Evolutionary conservation across 1,284 basidiomycete genomes (phyloP).

Genomic region (Apiotrichum veenhuisii): DNA sequence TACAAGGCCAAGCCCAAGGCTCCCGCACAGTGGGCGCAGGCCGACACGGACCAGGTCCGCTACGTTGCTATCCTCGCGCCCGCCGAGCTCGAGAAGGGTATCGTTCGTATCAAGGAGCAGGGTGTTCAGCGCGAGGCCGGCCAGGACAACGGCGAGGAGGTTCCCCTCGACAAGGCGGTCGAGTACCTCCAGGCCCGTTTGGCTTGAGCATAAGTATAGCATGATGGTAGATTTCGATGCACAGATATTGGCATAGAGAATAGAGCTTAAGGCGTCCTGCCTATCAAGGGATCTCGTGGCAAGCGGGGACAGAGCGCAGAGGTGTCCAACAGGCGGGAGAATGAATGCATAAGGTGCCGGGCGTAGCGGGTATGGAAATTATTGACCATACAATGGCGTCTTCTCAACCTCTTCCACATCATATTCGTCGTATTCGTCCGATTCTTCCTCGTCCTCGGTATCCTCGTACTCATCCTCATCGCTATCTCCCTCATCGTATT

Average conservation of each 20-base stretch:
- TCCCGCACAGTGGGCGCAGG: conserved; percentile 79
- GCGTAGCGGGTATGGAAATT: not conserved
- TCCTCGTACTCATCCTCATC: conserved; percentile 22
- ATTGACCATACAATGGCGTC: not conserved
- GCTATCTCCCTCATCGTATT: conserved; percentile 35
- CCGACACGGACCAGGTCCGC: conserved; percentile 87
- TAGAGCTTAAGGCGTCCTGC: too few species aligned
- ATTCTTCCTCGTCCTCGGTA: conserved; percentile 1
- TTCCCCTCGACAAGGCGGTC: conserved; percentile 66
- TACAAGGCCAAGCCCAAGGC: conserved; percentile 88
- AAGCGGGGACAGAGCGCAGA: too few species aligned
- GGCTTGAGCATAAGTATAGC: not conserved
- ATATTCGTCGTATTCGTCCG: conserved; percentile 8
- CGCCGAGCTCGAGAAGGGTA: conserved; percentile 75
- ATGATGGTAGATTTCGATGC: not conserved
- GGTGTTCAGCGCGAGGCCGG: conserved; percentile 62
- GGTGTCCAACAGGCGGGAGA: too few species aligned
- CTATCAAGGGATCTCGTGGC: too few species aligned
- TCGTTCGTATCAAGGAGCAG: conserved; percentile 90
- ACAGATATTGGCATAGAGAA: not conserved
- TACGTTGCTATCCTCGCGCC: conserved; percentile 87
- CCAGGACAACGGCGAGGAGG: conserved; percentile 63
- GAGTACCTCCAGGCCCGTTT: conserved; percentile 56
- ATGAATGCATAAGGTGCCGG: not conserved
- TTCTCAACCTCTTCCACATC: conserved; percentile 9